Base-by-base conservation (phyloP, 2,329 filamentous ascomycete species). In the Fusarium albidum region DNA sequence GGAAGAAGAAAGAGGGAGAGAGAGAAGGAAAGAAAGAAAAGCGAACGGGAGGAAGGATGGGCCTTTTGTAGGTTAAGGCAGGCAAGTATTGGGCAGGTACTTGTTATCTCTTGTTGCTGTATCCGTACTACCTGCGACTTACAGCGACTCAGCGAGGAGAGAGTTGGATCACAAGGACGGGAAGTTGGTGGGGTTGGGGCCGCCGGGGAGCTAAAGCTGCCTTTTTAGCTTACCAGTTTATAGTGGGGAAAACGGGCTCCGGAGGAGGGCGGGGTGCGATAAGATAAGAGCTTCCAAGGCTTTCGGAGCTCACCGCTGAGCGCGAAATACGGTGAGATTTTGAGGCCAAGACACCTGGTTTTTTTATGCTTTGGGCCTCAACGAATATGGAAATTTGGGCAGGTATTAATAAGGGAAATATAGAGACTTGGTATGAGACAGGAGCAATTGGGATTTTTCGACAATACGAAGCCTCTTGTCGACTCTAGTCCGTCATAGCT, bases 281-380 rank as follows among this genome's bases (percentile, higher is more conserved):
- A 68, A 69, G 67, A 69, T 68, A 68, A 68, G 64, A 58, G 57
- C 52, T 59, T 21, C 7, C 21, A 4, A 21, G 21, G 21, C 13
- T 50, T 50, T 53, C 65, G 65, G 65, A 68, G 63, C 65, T 68
- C 61, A 46, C 65, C 65, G 65, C 50, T 55, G 31, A n/a, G n/a
- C n/a, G 42, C 34, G 37, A 43, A 21, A 21, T 21, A 21, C 21
- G 21, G 21, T 21, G 21, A 21, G 21, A 21, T 21, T 21, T n/a
- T n/a, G n/a, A n/a, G n/a, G n/a, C n/a, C 4, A 21, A 21, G 21
- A 21, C 21, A 7, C 21, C 21, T 21, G 21, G 21, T 21, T 21
- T 21, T 4, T 21, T 21, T 21, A 21, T 21, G 7, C 21, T 21
- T 21, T 21, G 21, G 21, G 21, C 21, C 21, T 21, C 21, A 21